Evolutionary conservation across 1,139 yeast genomes (phyloP), one percentile per base, ranked within the genome.

Genomic region (Barnettozyma hawaiiensis): DNA sequence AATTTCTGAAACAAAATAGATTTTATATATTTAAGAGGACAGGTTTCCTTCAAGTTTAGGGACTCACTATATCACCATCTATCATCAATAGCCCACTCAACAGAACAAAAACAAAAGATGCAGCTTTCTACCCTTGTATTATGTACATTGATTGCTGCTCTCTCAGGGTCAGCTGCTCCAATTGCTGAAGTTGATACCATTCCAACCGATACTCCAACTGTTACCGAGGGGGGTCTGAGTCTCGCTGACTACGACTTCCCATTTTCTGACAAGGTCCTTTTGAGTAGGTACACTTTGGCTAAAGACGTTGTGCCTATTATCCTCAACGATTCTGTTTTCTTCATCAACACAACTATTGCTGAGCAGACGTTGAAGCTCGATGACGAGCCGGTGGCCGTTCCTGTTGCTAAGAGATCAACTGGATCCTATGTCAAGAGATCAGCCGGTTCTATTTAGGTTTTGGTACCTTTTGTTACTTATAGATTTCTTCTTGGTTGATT

Each of bases 311-410:
- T 35, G 19, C 49, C 49, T 18, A 35, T 44, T 11, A 15, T 44
- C 9, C 27, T 44, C 8, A 33, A 44, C 14, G 49, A 41, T 31
- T 34, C 45, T 11, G 42, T 44, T n/a, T 44, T 19, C 35, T 46
- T 46, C 15, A 29, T 46, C 16, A 46, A 46, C 28, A 33, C 44
- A 4, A 46, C 49, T 12, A 23, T 46, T 34, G 47, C 40, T 33
- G 45, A 34, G 8, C 22, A 26, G 14, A 23, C 35, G 7, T 22
- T 22, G n/a, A 19, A 11, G 14, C 29, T 26, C 12, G 23, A 12
- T 16, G 28, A 7, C n/a, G n/a, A n/a, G n/a, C n/a, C n/a, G 12
- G 15, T 11, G 10, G 5, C 20, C 21, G n/a, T 19, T 10, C 15
- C 24, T 18, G 20, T 26, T 12, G 28, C 21, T 10, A 26, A 35